Base-by-base conservation (phyloP, 2,329 filamentous ascomycete species). In the Botrytis byssoidea region DNA sequence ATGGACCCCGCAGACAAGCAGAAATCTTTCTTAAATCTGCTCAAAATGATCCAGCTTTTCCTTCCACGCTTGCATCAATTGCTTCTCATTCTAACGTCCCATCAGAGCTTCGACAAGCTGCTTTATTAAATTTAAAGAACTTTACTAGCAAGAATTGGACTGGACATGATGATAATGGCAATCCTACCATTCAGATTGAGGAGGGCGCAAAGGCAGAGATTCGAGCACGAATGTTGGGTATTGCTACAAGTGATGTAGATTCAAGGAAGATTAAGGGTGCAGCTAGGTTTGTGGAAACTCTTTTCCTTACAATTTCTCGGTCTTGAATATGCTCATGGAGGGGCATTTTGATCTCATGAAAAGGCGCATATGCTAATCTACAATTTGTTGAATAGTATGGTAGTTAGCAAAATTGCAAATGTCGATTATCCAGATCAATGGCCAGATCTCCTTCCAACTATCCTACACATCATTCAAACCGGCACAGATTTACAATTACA, bases 341-440 rank as follows among this genome's bases (percentile, higher is more conserved):
- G 67, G 72, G 55, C 42, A 18, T 29, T 40, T 67, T 18, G 35
- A 12, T 22, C 32, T 32, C 51, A 9, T 57, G 51, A 55, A 35
- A 46, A 29, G 46, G 46, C 14, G 35, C 44, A 55, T 16, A 25
- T 55, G 63, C 75, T 77, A 71, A 75, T 75, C 35, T 12, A 48
- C 46, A 35, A 42, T 59, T 69, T 66, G 61, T 51, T 68, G 74
- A 70, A 74, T 73, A 91, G 89, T 82, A 90, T 88, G 78, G 88
- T 92, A 8, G 93, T 98, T 75, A 95, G 94, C 85, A 98, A 97
- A 85, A 97, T 99, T 78, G 96, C 96, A 73, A 92, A 91, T 76
- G 89, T 91, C 80, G 96, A 99, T 84, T 98, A 97, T 81, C 96
- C 96, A 71, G 94, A 98, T 74, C 89, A 95, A 79, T 99, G 96